A percentile compares a stretch with the other conserved stretches of the same genome.
Evolutionary conservation across 2,329 filamentous ascomycete genomes (phyloP).

Genomic region (Onygenales sp.): DNA sequence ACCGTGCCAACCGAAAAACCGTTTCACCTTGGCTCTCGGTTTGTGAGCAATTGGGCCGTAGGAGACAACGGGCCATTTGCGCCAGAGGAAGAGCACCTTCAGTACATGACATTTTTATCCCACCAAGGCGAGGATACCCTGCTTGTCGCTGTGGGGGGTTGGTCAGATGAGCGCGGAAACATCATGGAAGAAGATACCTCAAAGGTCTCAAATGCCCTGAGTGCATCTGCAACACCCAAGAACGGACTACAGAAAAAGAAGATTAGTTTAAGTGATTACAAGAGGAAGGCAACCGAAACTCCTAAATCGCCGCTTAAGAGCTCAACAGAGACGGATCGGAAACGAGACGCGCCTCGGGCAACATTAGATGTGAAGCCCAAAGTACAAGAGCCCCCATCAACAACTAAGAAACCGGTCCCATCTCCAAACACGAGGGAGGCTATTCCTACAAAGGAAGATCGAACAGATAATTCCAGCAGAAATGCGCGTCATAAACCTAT

Average conservation of each 20-base stretch:
- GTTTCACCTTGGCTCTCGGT: constrained; percentile 33
- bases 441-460: not conserved
- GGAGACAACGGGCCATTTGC: constrained; percentile 44
- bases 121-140: constrained; percentile 47
- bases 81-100: constrained; percentile 46
- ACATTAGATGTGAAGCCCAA: not conserved
- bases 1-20: constrained; percentile 38
- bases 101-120: constrained; percentile 54
- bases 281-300: constrained; percentile 41
- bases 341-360: not conserved
- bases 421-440: not conserved
- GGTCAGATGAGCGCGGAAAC: constrained; percentile 41
- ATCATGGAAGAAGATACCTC: constrained; percentile 34
- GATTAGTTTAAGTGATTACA: constrained; percentile 53
- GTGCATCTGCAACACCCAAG: constrained; percentile 29
- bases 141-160: constrained; percentile 44
- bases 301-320: constrained; percentile 18
- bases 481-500: not conserved
- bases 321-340: not conserved
- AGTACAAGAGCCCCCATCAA: not conserved
- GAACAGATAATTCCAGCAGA: not conserved
- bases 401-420: not conserved
- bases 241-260: constrained; percentile 46
- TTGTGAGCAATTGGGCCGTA: constrained; percentile 38
- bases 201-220: constrained; percentile 26